Conservation (phyloP, 2,329 filamentous ascomycete species). For the Colletotrichum musicola region DNA sequence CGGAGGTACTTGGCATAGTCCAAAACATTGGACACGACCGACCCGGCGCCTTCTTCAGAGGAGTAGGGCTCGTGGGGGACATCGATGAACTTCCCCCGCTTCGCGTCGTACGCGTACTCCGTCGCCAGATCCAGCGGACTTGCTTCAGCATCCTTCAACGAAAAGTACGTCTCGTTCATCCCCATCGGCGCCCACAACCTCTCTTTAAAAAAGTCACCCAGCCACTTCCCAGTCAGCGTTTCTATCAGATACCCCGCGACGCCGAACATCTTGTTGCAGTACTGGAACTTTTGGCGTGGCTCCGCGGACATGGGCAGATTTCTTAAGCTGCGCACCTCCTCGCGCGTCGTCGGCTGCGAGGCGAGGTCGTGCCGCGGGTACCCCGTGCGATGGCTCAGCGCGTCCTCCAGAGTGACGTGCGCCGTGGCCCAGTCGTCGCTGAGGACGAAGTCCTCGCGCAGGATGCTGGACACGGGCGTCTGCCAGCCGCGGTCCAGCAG, state of each 20-base stretch:
- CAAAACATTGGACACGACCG: conserved; percentile 53
- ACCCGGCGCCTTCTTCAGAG: conserved; percentile 56
- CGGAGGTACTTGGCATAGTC: conserved; percentile 54
- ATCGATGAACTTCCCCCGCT: conserved; percentile 42
- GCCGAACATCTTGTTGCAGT: conserved; percentile 65
- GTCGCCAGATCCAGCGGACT: conserved; percentile 51
- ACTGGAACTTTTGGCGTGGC: conserved; percentile 59
- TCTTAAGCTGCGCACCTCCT: conserved; percentile 58
- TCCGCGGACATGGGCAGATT: conserved; percentile 58
- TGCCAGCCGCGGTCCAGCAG: conserved; percentile 54
- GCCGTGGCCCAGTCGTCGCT: conserved; percentile 58
- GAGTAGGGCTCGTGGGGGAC: conserved; percentile 46
- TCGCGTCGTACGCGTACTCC: conserved; percentile 56
- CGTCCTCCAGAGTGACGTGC: conserved; percentile 66
- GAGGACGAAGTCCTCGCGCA: conserved; percentile 66
- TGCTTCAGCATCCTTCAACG: conserved; percentile 44
- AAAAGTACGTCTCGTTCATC: conserved; percentile 59
- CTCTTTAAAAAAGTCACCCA: conserved; percentile 56
- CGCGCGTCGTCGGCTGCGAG: conserved; percentile 46
- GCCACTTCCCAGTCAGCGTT: conserved; percentile 50
- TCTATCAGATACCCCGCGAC: conserved; percentile 61
- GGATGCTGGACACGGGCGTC: conserved; percentile 59
- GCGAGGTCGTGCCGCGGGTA: conserved; percentile 57
- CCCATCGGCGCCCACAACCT: conserved; percentile 59
- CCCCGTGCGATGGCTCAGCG: conserved; percentile 65